Evolutionary conservation across 768 basidiomycete genomes (phyloP).

Genomic region (Phaeolepiota aurea): DNA sequence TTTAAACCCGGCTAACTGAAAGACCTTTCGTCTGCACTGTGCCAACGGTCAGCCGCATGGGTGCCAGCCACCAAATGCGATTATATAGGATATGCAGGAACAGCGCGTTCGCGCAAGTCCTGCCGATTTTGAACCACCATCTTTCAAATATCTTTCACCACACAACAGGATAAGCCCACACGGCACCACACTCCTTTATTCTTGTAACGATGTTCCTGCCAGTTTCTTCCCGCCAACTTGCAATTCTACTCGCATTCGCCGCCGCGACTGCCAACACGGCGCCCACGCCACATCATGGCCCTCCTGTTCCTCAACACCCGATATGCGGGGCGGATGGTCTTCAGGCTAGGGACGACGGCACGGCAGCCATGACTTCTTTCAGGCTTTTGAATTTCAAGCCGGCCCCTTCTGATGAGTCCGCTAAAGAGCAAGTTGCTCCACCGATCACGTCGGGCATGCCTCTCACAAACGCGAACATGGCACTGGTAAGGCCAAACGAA

Average conservation of each 20-base stretch:
- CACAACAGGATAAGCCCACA: slow-evolving; percentile 1
- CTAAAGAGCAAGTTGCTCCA: too few species aligned
- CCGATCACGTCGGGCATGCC: too few species aligned
- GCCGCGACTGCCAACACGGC: background rate
- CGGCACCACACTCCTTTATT: slow-evolving; percentile 1
- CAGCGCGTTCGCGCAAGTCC: background rate
- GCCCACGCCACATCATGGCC: background rate
- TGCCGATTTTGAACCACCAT: background rate
- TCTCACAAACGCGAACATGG: too few species aligned
- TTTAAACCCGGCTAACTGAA: too few species aligned
- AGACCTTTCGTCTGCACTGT: too few species aligned
- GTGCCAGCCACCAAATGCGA: background rate
- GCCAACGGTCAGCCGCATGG: too few species aligned
- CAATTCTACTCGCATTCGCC: background rate
- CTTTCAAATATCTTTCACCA: background rate
- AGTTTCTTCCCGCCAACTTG: background rate
- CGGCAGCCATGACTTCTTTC: background rate
- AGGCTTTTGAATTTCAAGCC: too few species aligned
- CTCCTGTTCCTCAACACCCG: background rate
- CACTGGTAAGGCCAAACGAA: too few species aligned
- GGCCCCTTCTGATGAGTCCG: too few species aligned
- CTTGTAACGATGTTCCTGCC: background rate
- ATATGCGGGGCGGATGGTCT: background rate
- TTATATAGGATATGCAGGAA: background rate
- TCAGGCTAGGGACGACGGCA: background rate